phyloP scores from a whole-genome alignment of 2,329 filamentous ascomycete genomes.

The Ramularia collo-cygni region DNA sequence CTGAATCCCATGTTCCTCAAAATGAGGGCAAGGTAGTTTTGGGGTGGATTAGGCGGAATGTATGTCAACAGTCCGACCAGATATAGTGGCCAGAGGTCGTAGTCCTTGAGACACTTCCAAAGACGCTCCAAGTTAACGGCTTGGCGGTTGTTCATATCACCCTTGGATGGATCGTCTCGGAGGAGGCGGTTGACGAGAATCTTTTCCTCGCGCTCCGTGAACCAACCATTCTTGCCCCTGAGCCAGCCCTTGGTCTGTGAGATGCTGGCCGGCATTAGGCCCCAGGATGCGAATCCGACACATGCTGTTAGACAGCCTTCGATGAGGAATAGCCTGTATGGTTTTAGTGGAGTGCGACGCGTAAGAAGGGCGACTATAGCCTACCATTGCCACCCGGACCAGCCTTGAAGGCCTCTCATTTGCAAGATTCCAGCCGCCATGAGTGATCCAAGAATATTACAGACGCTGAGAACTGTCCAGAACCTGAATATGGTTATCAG shows the following conservation, averaged over 20 bases:
- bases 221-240: slow-evolving; percentile 57
- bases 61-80: slow-evolving; percentile 28
- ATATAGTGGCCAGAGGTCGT: slow-evolving; percentile 37
- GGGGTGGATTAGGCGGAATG: slow-evolving; percentile 46
- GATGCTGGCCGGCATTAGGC: slow-evolving; percentile 45
- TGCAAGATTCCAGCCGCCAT: slow-evolving; percentile 48
- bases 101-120: slow-evolving; percentile 18
- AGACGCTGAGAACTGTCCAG: slow-evolving; percentile 30
- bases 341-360: slow-evolving; percentile 38
- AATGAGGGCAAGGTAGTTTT: slow-evolving; percentile 51
- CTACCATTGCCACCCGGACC: slow-evolving; percentile 16
- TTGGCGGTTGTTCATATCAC: slow-evolving; percentile 54
- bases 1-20: slow-evolving; percentile 26
- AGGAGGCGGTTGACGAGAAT: slow-evolving; percentile 58
- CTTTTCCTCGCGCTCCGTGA: slow-evolving; percentile 55
- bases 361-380: slow-evolving; percentile 40
- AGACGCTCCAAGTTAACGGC: slow-evolving; percentile 41
- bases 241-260: slow-evolving; percentile 54
- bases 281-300: slow-evolving; percentile 26
- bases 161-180: slow-evolving; percentile 50
- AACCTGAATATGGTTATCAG: slow-evolving; percentile 19
- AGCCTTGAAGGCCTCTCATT: slow-evolving; percentile 27
- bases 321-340: slow-evolving; percentile 25
- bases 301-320: slow-evolving; percentile 27
- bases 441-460: slow-evolving; percentile 34